phyloP scores from a whole-genome alignment of 345 rosid species.

The Murraya paniculata region DNA sequence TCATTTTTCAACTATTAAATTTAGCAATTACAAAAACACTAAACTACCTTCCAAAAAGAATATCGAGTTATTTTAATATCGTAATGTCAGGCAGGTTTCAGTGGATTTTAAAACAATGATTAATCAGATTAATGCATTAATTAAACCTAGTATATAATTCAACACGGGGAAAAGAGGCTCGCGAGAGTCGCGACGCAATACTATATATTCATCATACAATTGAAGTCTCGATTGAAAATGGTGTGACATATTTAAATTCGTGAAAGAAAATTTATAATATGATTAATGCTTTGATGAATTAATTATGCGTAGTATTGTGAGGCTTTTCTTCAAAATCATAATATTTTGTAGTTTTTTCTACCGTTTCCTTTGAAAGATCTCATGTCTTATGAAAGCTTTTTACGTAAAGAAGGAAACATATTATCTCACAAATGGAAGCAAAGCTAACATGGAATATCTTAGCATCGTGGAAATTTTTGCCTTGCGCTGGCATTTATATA shows the following conservation, averaged over 20 bases:
- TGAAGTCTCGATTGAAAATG: not conserved
- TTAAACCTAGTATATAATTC: not conserved
- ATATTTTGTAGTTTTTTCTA: not conserved
- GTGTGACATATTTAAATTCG: not conserved
- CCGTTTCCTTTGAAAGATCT: not conserved
- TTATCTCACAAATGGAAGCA: slow-evolving; percentile 20
- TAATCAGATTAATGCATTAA: not conserved
- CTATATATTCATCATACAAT: not conserved
- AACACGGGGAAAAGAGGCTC: not conserved
- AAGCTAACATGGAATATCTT: slow-evolving; percentile 21
- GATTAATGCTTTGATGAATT: not conserved
- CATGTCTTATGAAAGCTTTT: not conserved
- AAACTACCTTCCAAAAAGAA: too few species aligned
- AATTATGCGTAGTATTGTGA: not conserved
- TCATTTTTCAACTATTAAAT: too few species aligned
- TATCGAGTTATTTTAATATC: too few species aligned
- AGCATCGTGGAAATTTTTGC: not conserved
- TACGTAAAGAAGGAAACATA: slow-evolving; percentile 14
- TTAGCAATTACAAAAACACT: too few species aligned
- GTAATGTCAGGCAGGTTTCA: too few species aligned
- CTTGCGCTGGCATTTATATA: slow-evolving; percentile 30
- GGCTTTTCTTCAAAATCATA: not conserved
- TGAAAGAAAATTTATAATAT: too few species aligned
- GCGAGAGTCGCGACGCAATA: not conserved
- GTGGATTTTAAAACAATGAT: not conserved